Percentiles rank a stretch among this genome's conserved stretches.
Evolutionary conservation across 768 basidiomycete species (phyloP).

Genomic region (Lentinula lateritia): DNA sequence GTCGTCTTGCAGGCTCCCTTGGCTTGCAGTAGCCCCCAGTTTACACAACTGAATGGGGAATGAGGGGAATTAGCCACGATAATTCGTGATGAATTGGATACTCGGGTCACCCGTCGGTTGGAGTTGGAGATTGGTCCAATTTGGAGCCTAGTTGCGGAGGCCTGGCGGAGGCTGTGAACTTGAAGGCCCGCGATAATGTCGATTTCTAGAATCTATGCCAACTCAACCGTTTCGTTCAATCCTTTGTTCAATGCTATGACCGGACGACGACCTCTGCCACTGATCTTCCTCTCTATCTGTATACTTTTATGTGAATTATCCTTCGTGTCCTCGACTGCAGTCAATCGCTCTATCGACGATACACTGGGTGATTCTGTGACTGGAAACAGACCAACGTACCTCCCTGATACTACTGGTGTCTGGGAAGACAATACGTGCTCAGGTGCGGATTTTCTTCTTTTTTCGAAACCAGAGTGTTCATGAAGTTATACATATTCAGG

Average conservation of each 20-base stretch:
- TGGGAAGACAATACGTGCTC: slow-evolving; percentile 13
- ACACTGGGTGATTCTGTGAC: slow-evolving; percentile 15
- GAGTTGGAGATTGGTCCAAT: too few relatives aligned
- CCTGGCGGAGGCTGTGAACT: neutral
- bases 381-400: slow-evolving; percentile 12
- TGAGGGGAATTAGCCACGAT: too few relatives aligned
- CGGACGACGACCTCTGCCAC: neutral
- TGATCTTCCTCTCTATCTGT: neutral
- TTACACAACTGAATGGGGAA: too few relatives aligned
- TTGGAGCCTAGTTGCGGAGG: too few relatives aligned
- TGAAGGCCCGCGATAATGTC: neutral
- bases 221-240: too few relatives aligned
- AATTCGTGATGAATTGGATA: too few relatives aligned
- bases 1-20: too few relatives aligned
- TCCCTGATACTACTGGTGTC: slow-evolving; percentile 10
- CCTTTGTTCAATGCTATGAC: neutral
- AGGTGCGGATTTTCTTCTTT: neutral
- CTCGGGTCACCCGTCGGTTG: too few relatives aligned
- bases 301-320: neutral
- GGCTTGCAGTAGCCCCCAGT: too few relatives aligned
- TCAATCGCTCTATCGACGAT: slow-evolving; percentile 19
- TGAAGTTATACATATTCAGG: neutral
- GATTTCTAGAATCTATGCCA: too few relatives aligned
- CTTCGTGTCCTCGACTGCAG: neutral
- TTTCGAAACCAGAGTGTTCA: neutral